Conservation (phyloP, 768 basidiomycete species). For the Mrakia hoshinonis region DNA sequence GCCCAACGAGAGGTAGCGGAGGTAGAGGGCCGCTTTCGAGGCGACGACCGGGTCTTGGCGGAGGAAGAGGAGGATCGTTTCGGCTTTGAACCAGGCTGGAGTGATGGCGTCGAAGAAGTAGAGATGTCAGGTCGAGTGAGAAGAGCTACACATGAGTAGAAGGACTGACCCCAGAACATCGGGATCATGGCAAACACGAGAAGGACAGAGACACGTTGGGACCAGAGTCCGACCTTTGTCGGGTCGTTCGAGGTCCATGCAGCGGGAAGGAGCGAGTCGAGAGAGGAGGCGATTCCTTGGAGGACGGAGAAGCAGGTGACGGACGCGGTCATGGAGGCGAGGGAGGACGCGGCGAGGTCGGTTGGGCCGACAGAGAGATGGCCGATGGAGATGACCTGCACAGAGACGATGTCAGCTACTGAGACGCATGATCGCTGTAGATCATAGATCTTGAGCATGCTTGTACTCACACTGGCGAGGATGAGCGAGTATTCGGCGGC, state of each 20-base stretch:
- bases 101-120: slow-evolving; percentile 38
- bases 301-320: slow-evolving; percentile 69
- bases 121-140: slow-evolving; percentile 30
- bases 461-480: slow-evolving; percentile 52
- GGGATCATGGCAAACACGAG: slow-evolving; percentile 33
- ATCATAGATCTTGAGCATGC: not conserved
- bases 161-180: slow-evolving; percentile 44
- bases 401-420: not conserved
- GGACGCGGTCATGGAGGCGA: slow-evolving; percentile 42
- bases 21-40: slow-evolving; percentile 61
- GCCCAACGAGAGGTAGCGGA: slow-evolving; percentile 65
- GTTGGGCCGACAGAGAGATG: slow-evolving; percentile 66
- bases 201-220: slow-evolving; percentile 63
- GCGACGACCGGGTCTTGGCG: slow-evolving; percentile 67
- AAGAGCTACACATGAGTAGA: not conserved
- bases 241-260: slow-evolving; percentile 89
- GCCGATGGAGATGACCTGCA: slow-evolving; percentile 64
- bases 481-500: slow-evolving; percentile 67
- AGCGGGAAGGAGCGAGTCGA: slow-evolving; percentile 87
- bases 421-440: no score
- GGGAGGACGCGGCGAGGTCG: slow-evolving; percentile 72
- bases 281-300: slow-evolving; percentile 69
- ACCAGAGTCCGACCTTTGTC: slow-evolving; percentile 76
- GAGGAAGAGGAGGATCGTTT: slow-evolving; percentile 39
- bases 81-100: slow-evolving; percentile 73